Conservation (phyloP, 768 basidiomycete species). For the Tephrocybe sp. region DNA sequence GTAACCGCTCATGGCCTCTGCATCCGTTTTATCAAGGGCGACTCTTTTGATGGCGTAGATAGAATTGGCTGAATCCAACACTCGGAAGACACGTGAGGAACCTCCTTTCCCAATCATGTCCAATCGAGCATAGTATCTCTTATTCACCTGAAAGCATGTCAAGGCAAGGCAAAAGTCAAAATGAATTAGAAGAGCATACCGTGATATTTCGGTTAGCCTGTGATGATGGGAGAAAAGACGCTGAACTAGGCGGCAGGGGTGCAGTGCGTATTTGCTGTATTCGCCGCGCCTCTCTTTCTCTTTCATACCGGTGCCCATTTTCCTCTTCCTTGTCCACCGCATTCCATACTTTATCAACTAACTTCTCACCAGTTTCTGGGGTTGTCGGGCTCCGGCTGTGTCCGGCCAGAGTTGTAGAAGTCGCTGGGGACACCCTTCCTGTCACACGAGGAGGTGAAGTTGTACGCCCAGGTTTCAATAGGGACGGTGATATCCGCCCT, state of each 20-base stretch:
- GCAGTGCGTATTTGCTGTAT: conserved; percentile 29
- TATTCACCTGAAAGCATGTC: conserved; percentile 58
- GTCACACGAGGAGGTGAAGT: conserved; percentile 27
- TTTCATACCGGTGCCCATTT: conserved; percentile 29
- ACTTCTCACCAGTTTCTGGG: conserved; percentile 37
- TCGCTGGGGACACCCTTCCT: conserved; percentile 15
- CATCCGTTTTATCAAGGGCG: conserved; percentile 82
- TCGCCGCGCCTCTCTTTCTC: conserved; percentile 32
- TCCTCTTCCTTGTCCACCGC: conserved; percentile 36
- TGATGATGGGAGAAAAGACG: conserved; percentile 27
- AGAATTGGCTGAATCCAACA: conserved; percentile 70
- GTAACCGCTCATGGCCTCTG: conserved; percentile 87
- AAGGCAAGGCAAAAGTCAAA: not conserved
- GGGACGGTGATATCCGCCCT: conserved; percentile 23
- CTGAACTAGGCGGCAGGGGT: conserved; percentile 33
- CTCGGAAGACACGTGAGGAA: conserved; percentile 92
- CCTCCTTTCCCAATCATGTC: conserved; percentile 93
- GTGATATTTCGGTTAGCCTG: conserved; percentile 41
- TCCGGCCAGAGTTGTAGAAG: conserved; percentile 33
- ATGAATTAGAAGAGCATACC: conserved; percentile 25
- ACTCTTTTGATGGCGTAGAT: conserved; percentile 93
- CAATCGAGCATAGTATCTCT: conserved; percentile 76
- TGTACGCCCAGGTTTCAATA: conserved; percentile 24
- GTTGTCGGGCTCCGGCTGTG: conserved; percentile 72
- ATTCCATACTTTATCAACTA: conserved; percentile 34